Base-by-base conservation (phyloP, 768 basidiomycete genomes). In the Tricholoma flavovirens region DNA sequence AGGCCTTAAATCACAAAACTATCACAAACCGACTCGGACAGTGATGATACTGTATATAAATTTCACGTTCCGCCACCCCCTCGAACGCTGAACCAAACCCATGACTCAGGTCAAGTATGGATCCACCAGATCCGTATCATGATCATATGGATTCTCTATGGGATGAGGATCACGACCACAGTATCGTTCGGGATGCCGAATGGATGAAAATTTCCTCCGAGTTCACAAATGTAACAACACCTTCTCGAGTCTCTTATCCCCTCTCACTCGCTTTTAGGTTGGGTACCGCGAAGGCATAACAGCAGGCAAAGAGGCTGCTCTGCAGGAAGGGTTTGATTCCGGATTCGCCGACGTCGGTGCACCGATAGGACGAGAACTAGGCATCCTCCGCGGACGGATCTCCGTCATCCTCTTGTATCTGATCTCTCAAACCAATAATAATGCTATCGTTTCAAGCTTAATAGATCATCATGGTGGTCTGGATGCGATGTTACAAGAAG, bases 251-350 rank as follows among this genome's bases (percentile, higher is more conserved):
- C 30, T 19, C 17, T 50, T 53, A 24, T n/a, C 21, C 26, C 45
- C 15, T 36, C 19, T 40, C 50, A 48, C 52, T 43, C 12, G 22
- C 35, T 51, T 50, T 10, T 17, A 97, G 96, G 84, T 84, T 15
- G 96, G 96, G 2, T 98, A 98, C 66, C 84, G 96, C n/a, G 95
- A 98, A 72, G 96, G 96, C 5, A 96, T 98, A 63, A 89, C 86
- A 0, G 84, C 87, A 4, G 96, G 96, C 3, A 98, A 98, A 68
- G 88, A 95, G 67, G 76, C 81, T 0, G 86, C 85, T 2, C 77
- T 98, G 1, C 96, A 99, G 64, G 76, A 84, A 59, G 96, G 96
- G 0, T 98, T 99, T 64, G 92, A 99, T 69, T 73, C 77, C 3
- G 93, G 91, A 1, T 98, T 92, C 64, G 84, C 85, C 0, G 68